Evolutionary conservation across 371 early-diverging fungal genomes (phyloP).

Genomic region (Syncephalastrum monosporum): DNA sequence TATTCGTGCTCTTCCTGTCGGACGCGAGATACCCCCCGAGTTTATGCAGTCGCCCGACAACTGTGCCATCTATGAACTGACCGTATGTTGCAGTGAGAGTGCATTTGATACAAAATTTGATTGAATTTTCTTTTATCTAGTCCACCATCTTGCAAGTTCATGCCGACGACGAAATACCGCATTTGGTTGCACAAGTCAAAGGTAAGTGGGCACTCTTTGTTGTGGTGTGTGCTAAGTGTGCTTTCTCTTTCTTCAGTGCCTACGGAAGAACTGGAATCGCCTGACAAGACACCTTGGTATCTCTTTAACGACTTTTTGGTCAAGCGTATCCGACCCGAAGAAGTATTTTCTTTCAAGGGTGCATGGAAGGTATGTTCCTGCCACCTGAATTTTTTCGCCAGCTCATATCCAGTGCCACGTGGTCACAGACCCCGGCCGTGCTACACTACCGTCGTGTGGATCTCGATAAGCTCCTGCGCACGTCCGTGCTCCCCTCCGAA

Average conservation of each 20-base stretch:
- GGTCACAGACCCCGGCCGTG: conserved; percentile 59
- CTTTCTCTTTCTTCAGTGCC: conserved; percentile 17
- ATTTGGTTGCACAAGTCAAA: conserved; percentile 74
- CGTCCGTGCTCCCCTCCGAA: conserved; percentile 30
- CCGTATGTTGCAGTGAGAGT: conserved; percentile 27
- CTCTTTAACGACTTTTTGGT: conserved; percentile 95
- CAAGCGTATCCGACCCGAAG: conserved; percentile 64
- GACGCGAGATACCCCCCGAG: conserved; percentile 44
- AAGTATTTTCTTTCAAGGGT: conserved; percentile 67
- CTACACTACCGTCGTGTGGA: conserved; percentile 69
- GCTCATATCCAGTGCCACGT: background rate
- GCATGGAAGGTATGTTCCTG: conserved; percentile 70
- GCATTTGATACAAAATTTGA: background rate
- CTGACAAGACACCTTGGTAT: conserved; percentile 69
- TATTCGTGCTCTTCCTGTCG: conserved; percentile 42
- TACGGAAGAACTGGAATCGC: conserved; percentile 29
- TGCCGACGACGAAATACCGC: conserved; percentile 62
- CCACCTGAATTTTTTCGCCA: too few species aligned
- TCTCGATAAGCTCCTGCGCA: conserved; percentile 38
- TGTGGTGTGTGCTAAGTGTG: background rate
- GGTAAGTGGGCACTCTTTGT: conserved; percentile 34
- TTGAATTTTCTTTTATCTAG: conserved; percentile 22
- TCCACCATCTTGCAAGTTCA: conserved; percentile 68
- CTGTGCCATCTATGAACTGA: conserved; percentile 59
- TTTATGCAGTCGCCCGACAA: conserved; percentile 34